Conservation (phyloP, 202 grass and related monocot species). For the Schoenoplectus tabernaemontani region DNA sequence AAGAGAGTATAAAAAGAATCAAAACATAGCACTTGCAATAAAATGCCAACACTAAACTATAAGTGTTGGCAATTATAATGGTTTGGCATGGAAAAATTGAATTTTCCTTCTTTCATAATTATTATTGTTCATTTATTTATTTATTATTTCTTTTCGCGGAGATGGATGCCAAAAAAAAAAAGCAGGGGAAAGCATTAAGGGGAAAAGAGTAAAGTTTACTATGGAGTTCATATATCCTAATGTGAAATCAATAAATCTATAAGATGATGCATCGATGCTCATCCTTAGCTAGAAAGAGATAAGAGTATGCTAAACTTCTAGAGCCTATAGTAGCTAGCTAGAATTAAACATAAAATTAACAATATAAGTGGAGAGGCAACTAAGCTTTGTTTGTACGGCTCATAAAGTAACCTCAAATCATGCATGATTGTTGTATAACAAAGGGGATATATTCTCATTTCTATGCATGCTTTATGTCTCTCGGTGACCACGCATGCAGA, state of each 20-base stretch:
- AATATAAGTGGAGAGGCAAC: conserved; percentile 34
- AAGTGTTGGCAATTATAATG: no score
- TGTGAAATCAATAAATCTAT: conserved; percentile 12
- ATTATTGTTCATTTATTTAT: no score
- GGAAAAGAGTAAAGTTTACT: not conserved
- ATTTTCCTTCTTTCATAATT: no score
- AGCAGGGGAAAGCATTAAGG: not conserved
- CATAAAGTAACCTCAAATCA: conserved; percentile 45
- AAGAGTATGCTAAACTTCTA: not conserved
- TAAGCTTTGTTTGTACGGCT: conserved; percentile 39
- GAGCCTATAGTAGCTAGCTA: conserved; percentile 28
- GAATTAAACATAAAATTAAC: conserved; percentile 15
- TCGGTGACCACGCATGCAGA: conserved; percentile 24
- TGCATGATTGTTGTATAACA: conserved; percentile 22
- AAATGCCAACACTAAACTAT: no score
- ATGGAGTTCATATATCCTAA: conserved; percentile 6
- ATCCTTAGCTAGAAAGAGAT: conserved; percentile 5
- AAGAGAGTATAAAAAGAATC: no score
- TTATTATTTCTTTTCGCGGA: no score
- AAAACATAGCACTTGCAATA: no score
- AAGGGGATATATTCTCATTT: conserved; percentile 24
- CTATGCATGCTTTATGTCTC: conserved; percentile 19
- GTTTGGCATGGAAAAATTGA: no score
- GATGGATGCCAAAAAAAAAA: not conserved
- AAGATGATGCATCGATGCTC: conserved; percentile 3